phyloP scores from a whole-genome alignment of 2,329 filamentous ascomycete genomes.

The Aspergillus persii region DNA sequence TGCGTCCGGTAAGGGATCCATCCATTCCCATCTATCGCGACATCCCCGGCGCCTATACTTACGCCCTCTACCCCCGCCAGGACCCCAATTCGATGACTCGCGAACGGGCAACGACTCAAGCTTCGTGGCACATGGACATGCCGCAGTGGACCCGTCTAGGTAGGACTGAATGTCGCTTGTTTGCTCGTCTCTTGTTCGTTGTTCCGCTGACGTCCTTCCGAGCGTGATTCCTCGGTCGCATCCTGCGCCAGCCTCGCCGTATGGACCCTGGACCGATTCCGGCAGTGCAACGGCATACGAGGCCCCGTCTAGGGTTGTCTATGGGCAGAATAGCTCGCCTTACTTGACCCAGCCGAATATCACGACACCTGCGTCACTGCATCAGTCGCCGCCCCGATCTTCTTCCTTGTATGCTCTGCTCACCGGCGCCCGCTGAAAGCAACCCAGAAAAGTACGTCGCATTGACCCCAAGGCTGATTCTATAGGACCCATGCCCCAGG shows the following conservation, averaged over 20 bases:
- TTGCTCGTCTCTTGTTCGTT: background rate
- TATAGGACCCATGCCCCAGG: background rate
- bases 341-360: background rate
- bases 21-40: background rate
- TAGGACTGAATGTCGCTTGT: background rate
- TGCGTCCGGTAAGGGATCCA: background rate
- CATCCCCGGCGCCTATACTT: background rate
- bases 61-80: background rate
- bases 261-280: background rate
- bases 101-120: background rate
- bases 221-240: background rate
- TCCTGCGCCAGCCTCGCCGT: background rate
- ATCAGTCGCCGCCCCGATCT: background rate
- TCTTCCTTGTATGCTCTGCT: background rate
- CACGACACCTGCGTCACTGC: background rate
- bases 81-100: background rate
- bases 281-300: background rate
- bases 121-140: background rate
- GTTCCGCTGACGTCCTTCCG: background rate
- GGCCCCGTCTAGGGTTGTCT: background rate
- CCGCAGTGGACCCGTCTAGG: background rate
- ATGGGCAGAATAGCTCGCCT: background rate
- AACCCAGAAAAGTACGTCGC: background rate
- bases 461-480: background rate
- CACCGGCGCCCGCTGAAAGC: no score